A percentile compares a stretch with the other conserved stretches of the same genome.
phyloP scores from a whole-genome alignment of 331 rosid species.

The Acacia pycnantha region DNA sequence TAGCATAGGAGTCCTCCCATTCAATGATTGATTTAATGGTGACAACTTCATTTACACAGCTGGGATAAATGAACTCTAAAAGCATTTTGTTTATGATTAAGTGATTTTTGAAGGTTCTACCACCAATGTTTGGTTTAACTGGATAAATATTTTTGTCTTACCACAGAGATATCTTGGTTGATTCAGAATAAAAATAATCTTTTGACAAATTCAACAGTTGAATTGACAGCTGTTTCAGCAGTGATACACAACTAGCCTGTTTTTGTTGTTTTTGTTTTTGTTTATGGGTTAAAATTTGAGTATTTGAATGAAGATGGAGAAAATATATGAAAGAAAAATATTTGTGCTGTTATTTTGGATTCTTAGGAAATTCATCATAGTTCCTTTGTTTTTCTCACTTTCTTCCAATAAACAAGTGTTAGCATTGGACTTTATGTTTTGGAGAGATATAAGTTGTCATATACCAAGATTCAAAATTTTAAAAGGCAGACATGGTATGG shows the following conservation, averaged over 20 bases:
- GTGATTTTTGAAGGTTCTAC: background rate
- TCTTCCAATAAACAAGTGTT: background rate
- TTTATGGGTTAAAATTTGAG: slow-evolving; percentile 11
- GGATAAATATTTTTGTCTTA: background rate
- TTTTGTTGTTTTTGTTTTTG: slow-evolving; percentile 16
- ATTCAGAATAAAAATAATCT: background rate
- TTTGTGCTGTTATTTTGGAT: background rate
- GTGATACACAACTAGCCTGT: background rate
- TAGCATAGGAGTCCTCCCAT: background rate
- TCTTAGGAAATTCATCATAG: background rate
- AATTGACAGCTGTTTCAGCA: slow-evolving; percentile 19
- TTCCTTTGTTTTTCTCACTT: background rate
- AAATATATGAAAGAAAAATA: background rate
- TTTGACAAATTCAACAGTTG: background rate
- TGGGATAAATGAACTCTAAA: background rate
- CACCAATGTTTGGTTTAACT: background rate
- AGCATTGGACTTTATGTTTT: background rate
- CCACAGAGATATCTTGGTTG: background rate
- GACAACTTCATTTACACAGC: background rate
- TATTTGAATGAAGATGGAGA: background rate
- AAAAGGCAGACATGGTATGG: background rate
- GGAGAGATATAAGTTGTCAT: background rate
- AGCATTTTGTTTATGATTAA: background rate
- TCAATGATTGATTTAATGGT: slow-evolving; percentile 1
- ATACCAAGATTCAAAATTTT: background rate